Evolutionary conservation across 1,284 basidiomycete genomes (phyloP).

Genomic region (Boletus austroedulis): DNA sequence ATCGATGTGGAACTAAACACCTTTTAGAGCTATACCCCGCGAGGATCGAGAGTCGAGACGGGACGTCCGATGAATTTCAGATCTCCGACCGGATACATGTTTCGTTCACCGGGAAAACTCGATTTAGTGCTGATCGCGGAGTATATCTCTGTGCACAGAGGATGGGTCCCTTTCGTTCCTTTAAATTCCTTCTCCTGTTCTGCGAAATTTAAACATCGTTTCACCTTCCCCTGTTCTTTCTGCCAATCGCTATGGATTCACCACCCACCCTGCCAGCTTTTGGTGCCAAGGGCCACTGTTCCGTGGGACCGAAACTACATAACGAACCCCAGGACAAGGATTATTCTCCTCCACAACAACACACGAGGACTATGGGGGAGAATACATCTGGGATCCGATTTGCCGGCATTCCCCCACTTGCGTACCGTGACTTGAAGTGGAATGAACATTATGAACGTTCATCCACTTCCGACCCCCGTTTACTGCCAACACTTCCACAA

Average conservation of each 20-base stretch:
- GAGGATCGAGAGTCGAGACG: slow-evolving; percentile 40
- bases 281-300: slow-evolving; percentile 30
- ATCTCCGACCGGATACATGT: slow-evolving; percentile 40
- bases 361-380: too few relatives aligned
- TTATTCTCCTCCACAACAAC: too few relatives aligned
- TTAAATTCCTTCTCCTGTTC: slow-evolving; percentile 33
- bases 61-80: slow-evolving; percentile 38
- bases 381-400: too few relatives aligned
- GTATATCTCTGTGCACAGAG: slow-evolving; percentile 41
- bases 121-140: slow-evolving; percentile 41
- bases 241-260: slow-evolving; percentile 27
- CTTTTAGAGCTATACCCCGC: slow-evolving; percentile 39
- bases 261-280: slow-evolving; percentile 17
- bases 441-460: too few relatives aligned
- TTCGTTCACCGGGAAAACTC: slow-evolving; percentile 39
- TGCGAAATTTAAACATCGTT: slow-evolving; percentile 24
- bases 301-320: too few relatives aligned
- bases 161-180: slow-evolving; percentile 29
- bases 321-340: too few relatives aligned
- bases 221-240: slow-evolving; percentile 27
- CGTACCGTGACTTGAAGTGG: too few relatives aligned
- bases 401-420: too few relatives aligned
- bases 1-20: slow-evolving; percentile 36
- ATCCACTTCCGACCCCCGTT: too few relatives aligned
- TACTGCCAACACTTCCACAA: too few relatives aligned